Evolutionary conservation across 768 basidiomycete genomes (phyloP), one percentile per base, ranked within the genome.

Genomic region (Leccinum rimulosum): DNA sequence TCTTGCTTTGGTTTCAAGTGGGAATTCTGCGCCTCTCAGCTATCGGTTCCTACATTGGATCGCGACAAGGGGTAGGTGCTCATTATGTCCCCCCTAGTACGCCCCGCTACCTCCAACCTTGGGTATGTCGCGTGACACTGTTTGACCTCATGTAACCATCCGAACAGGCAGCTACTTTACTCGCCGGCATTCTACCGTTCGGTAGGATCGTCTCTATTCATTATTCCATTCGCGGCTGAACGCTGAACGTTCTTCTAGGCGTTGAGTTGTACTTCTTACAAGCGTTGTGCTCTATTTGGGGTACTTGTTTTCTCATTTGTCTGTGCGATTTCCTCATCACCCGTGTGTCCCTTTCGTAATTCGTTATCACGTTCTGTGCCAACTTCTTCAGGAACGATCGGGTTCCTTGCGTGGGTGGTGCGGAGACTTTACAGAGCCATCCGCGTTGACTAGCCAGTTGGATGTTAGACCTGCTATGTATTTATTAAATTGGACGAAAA

Each of bases 171-270:
- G 81, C 93, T 2, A 84, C 86, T 1, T 67, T 95, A 22, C 82
- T 98, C n/a, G 87, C 91, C 54, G 96, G 96, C 17, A 87, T 97
- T 62, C 81, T 98, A 27, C 95, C 95, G 0, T 98, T 96, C 65
- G 93, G 90, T 89, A 63, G 38, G 80, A 62, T 40, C 55, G 28
- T 25, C n/a, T 49, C 36, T 35, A 4, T 28, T 22, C 17, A 14
- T n/a, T 45, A 15, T 64, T 50, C 53, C 15, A 9, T 33, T 54
- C 48, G 38, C 66, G 15, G 40, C 50, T 28, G 56, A 45, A 57
- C 22, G 6, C 38, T 45, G 25, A 5, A 27, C 27, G 4, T 4
- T 35, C 9, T 48, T 55, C n/a, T 57, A 92, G 91, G 93, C 54
- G 91, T 98, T 61, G 96, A 98, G 72, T 76, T 97, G 11, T 97